Conservation (phyloP, 305 asterid species). For the Solanum hybrid region DNA sequence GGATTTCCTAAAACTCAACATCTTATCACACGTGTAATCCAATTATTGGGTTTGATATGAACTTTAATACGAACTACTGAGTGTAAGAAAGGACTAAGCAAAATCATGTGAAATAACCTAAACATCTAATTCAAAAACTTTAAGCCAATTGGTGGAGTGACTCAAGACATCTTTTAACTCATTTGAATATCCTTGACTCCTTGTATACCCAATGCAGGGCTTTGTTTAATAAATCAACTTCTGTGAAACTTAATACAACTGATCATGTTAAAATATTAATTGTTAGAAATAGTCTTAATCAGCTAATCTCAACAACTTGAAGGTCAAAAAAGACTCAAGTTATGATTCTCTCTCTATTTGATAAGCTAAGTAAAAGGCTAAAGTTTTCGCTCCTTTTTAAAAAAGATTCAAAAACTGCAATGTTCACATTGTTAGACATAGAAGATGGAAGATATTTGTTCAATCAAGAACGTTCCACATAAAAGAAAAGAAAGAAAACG, state of each 20-base stretch:
- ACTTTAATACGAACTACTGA: not conserved
- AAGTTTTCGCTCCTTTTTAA: not conserved
- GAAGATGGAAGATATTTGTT: not conserved
- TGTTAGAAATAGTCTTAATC: not conserved
- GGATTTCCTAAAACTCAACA: not conserved
- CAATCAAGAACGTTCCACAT: not conserved
- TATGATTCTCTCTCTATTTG: not conserved
- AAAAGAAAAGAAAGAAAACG: not conserved
- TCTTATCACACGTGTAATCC: not conserved
- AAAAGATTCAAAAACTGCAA: not conserved
- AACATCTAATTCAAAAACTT: not conserved
- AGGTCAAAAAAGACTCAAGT: not conserved
- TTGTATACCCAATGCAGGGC: not conserved
- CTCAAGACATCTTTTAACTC: not conserved
- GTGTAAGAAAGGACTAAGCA: not conserved
- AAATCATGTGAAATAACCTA: not conserved
- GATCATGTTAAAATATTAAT: not conserved
- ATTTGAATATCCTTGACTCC: not conserved
- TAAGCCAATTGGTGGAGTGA: not conserved
- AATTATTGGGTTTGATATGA: not conserved
- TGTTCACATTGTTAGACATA: not conserved
- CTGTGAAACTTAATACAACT: not conserved
- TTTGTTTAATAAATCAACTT: not conserved
- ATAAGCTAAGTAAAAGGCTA: not conserved
- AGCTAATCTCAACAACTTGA: not conserved